Evolutionary conservation across 805 yeast genomes (phyloP), one percentile per base, ranked within the genome.

Genomic region (Candida tallmaniae): DNA sequence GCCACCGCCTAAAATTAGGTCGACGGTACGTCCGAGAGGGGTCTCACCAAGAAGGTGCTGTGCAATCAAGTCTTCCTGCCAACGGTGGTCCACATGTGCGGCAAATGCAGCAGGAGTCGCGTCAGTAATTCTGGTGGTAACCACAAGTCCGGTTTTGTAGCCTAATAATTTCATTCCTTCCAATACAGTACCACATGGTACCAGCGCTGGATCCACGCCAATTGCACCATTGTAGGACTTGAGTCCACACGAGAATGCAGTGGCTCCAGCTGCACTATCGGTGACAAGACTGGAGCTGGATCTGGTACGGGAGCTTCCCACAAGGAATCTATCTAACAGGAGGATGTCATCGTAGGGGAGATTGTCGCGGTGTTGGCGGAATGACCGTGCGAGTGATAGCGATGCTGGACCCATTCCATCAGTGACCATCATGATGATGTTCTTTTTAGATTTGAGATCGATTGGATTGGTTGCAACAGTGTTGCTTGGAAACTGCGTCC

Each of bases 371-470:
- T 56, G 62, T 53, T 87, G 95, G 38, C 72, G 72, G 62, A 75
- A 87, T 15, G 82, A 74, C 38, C 96, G 71, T 2, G 95, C 78
- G 53, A 87, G 60, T 3, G 89, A 79, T 37, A 87, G 60, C 2
- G 94, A 80, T 0, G 95, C 82, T 2, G 95, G 95, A 0, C 96
- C 96, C 83, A 87, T 87, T 11, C 96, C 96, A 55, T 87, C 96
- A 3, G 94, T 80, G 25, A 87, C 95, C 74, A 87, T 78, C 64
- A 87, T 84, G 32, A 87, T 81, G 38, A 87, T 72, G 50, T 87
- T 86, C 50, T 76, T 79, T 64, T 83, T 84, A 26, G 28, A 25
- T 10, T 27, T 5, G 14, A 14, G 10, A 12, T 18, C 13, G 7
- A 28, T 14, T 8, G n/a, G n/a, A n/a, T n/a, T n/a, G n/a, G n/a